Percentiles rank a stretch among this genome's conserved stretches.
These are phyloP conservation scores for Begonia masoniana DNA, from an alignment of 306 rosid species.

Conservation along the genomic window DNA sequence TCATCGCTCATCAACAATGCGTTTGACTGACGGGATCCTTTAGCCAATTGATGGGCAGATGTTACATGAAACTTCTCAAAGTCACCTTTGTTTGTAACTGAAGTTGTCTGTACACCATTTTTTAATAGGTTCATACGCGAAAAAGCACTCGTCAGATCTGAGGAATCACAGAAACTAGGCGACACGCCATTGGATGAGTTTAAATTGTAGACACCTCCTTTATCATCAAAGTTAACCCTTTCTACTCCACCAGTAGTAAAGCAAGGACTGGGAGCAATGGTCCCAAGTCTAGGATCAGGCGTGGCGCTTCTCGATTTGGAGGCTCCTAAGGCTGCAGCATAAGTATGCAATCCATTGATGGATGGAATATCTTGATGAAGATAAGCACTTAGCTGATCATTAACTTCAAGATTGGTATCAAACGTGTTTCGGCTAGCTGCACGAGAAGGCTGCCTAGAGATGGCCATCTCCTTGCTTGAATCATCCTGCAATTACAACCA, in stretches of 20 bases:
- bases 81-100: slow-evolving; percentile 51
- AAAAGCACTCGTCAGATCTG: slow-evolving; percentile 67
- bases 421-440: slow-evolving; percentile 70
- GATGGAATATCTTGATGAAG: slow-evolving; percentile 35
- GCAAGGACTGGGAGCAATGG: slow-evolving; percentile 22
- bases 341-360: slow-evolving; percentile 30
- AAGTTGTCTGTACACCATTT: slow-evolving; percentile 36
- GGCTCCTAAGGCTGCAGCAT: slow-evolving; percentile 80
- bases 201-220: slow-evolving; percentile 22
- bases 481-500: slow-evolving; percentile 28
- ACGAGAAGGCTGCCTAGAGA: slow-evolving; percentile 50
- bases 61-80: slow-evolving; percentile 42
- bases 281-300: slow-evolving; percentile 87
- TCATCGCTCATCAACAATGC: slow-evolving; percentile 29
- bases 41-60: slow-evolving; percentile 27
- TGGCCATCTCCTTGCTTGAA: slow-evolving; percentile 19
- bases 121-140: slow-evolving; percentile 64
- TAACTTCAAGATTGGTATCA: slow-evolving; percentile 57
- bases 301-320: slow-evolving; percentile 81
- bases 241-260: slow-evolving; percentile 40
- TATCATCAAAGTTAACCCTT: slow-evolving; percentile 42
- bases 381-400: slow-evolving; percentile 53
- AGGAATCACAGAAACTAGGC: slow-evolving; percentile 38
- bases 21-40: slow-evolving; percentile 33
- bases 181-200: slow-evolving; percentile 23